A percentile compares a stretch with the other conserved stretches of the same genome.
phyloP scores from a whole-genome alignment of 495 filamentous ascomycete genomes.

The Polyplosphaeria fusca region DNA sequence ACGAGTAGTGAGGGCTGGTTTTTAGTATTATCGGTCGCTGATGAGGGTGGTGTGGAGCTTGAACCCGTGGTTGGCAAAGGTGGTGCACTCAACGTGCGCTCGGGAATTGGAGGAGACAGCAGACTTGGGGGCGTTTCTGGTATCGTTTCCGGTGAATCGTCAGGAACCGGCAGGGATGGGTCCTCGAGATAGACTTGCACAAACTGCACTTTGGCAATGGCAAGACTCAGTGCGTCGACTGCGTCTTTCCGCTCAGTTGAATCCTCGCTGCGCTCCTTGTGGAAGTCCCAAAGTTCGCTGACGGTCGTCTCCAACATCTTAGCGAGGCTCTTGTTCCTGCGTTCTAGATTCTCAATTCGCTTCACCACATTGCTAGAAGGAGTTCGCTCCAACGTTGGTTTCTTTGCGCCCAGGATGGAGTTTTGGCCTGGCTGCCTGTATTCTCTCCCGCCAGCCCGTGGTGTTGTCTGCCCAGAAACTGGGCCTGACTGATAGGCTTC shows the following conservation, averaged over 20 bases:
- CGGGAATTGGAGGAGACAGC: conserved; percentile 13
- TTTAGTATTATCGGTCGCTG: background rate
- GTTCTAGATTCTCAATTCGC: conserved; percentile 54
- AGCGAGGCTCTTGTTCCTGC: conserved; percentile 70
- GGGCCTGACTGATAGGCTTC: conserved; percentile 53
- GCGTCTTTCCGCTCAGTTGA: conserved; percentile 24
- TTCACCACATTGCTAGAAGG: conserved; percentile 21
- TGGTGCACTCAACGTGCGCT: conserved; percentile 20
- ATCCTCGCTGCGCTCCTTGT: conserved; percentile 39
- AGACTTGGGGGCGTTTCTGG: background rate
- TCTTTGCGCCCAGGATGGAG: background rate
- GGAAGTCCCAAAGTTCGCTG: conserved; percentile 57
- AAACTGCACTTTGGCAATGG: conserved; percentile 70
- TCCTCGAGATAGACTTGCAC: conserved; percentile 77
- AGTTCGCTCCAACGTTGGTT: conserved; percentile 2
- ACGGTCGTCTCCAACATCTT: conserved; percentile 69
- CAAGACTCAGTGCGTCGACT: conserved; percentile 55
- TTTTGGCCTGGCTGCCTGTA: conserved; percentile 25
- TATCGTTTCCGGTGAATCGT: conserved; percentile 35
- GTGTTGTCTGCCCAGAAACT: conserved; percentile 8
- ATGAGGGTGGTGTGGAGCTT: conserved; percentile 2
- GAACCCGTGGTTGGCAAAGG: background rate
- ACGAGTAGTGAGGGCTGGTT: background rate
- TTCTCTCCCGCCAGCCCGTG: conserved; percentile 30
- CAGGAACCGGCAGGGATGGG: conserved; percentile 51